Conservation (phyloP, 768 basidiomycete species). For the Lentinus brumalis region DNA sequence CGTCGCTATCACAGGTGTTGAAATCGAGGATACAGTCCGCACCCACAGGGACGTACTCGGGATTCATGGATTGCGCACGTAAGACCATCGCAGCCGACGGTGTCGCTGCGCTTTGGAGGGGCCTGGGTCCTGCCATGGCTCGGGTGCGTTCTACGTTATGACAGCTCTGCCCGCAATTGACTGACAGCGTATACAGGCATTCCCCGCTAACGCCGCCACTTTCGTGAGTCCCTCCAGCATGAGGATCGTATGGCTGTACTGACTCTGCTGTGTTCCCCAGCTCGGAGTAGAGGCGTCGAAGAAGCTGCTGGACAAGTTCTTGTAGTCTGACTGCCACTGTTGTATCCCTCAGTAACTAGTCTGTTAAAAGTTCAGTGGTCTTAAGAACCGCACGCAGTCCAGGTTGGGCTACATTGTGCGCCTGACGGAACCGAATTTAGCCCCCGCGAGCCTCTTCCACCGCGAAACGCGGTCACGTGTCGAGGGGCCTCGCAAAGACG, state of each 20-base stretch:
- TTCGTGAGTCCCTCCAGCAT: conserved; percentile 59
- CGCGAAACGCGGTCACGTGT: background rate
- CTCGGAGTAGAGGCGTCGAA: conserved; percentile 91
- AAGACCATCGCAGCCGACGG: conserved; percentile 94
- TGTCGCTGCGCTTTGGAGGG: conserved; percentile 88
- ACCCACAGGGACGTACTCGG: conserved; percentile 95
- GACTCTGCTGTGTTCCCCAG: conserved; percentile 40
- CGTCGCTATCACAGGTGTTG: conserved; percentile 60
- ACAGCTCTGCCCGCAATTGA: background rate
- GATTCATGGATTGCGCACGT: conserved; percentile 87
- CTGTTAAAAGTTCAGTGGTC: background rate
- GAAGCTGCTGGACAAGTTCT: conserved; percentile 75
- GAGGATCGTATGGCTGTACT: background rate
- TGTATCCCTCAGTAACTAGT: background rate
- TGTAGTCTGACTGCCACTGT: conserved; percentile 30
- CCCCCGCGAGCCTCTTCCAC: background rate
- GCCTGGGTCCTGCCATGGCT: conserved; percentile 97
- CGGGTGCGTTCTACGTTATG: conserved; percentile 51
- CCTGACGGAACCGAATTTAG: background rate
- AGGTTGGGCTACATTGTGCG: background rate
- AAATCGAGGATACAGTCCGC: conserved; percentile 97
- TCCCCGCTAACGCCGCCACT: conserved; percentile 96
- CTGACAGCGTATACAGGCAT: conserved; percentile 58
- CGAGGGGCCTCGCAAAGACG: background rate
- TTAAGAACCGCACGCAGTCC: background rate